Evolutionary conservation across 768 basidiomycete species (phyloP).

Genomic region (Amanita thiersii): DNA sequence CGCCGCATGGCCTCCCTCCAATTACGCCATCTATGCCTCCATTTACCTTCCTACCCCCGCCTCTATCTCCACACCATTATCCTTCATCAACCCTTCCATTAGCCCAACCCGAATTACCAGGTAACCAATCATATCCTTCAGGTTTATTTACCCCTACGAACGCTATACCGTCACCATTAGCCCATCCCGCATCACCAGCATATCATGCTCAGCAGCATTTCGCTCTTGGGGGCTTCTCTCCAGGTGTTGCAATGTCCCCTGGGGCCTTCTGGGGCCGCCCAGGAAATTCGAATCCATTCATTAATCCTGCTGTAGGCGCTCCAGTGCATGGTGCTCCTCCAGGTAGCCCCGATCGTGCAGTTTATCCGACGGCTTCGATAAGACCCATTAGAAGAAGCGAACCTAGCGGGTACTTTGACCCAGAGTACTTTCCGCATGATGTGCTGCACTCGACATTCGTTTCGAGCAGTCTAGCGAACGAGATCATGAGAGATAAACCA

Average conservation of each 20-base stretch:
- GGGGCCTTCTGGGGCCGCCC: conserved; percentile 68
- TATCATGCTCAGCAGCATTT: conserved; percentile 7
- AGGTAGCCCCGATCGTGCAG: neutral
- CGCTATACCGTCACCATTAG: conserved; percentile 10
- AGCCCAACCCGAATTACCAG: neutral
- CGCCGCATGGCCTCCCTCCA: conserved; percentile 78
- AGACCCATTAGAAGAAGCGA: conserved; percentile 2
- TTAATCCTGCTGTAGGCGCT: conserved; percentile 39
- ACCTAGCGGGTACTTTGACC: conserved; percentile 9
- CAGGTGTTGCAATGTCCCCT: conserved; percentile 65
- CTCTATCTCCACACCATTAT: conserved; percentile 14
- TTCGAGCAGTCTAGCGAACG: conserved; percentile 8
- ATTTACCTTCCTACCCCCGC: conserved; percentile 72
- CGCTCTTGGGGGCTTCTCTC: conserved; percentile 45
- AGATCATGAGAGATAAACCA: conserved; percentile 5
- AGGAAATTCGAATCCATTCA: conserved; percentile 32
- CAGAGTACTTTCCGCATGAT: conserved; percentile 8
- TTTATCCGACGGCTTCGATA: neutral
- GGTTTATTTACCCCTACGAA: conserved; percentile 2
- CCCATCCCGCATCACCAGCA: conserved; percentile 8
- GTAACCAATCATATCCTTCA: neutral
- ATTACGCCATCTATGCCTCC: conserved; percentile 98
- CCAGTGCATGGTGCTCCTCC: conserved; percentile 25
- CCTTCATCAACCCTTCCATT: conserved; percentile 10
- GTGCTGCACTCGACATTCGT: neutral